Evolutionary conservation across 306 rosid species (phyloP), one percentile per base, ranked within the genome.

Genomic region (Ormosia emarginata): DNA sequence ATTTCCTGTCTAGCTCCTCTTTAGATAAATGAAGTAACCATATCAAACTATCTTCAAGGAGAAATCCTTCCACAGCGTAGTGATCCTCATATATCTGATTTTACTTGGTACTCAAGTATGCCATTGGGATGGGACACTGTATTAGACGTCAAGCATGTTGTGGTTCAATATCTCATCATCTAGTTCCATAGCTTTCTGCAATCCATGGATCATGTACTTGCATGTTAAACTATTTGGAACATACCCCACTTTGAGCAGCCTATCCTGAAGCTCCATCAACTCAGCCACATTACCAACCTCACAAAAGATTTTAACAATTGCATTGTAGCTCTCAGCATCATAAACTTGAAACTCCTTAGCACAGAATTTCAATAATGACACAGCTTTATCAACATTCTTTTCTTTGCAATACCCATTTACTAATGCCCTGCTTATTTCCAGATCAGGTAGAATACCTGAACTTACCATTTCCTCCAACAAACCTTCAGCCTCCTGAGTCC

Each of bases 251-350:
- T 90, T 89, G 47, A 75, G 77, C 83, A 95, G 86, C 80, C 88
- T 83, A 81, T 93, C 93, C 81, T 93, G 97, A 78, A 95, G 62
- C 75, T 89, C 92, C 89, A 95, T 83, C 82, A 91, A 83, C 88
- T 90, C 81, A 17, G 67, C 71, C 83, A 87, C 87, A 70, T 87
- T 79, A 40, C 95, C 94, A 65, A 36, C 83, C 84, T 91, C 93
- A 5, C 89, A 79, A 39, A 79, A 77, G 47, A 79, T 83, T 81
- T 88, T 85, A 58, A 88, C 86, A 30, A 95, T 62, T 36, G 87
- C 75, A 86, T 93, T 95, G 89, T 88, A 91, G 91, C 98, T 93
- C 71, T 85, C 90, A 11, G 85, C 84, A 81, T 95, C 94, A 11
- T 85, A 91, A 77, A 91, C 71, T 86, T 79, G 91, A 82, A 90